Percentiles rank a stretch among this genome's conserved stretches.
These are phyloP conservation scores for Macrophomina pseudophaseolina DNA, from an alignment of 2,329 filamentous ascomycete genomes.

Conservation along the genomic window DNA sequence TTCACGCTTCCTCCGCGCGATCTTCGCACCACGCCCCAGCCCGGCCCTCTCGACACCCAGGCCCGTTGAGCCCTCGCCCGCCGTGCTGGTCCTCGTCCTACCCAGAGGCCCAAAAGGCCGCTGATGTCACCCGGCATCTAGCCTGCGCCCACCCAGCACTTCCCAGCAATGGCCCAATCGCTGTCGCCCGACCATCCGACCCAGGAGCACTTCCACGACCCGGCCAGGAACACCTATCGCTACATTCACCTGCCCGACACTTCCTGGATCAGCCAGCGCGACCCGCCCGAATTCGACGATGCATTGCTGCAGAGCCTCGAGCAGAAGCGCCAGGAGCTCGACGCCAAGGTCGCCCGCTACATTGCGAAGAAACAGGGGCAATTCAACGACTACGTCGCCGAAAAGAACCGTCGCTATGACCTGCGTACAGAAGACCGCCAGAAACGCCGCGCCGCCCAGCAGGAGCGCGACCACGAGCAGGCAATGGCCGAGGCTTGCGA, in stretches of 20 bases:
- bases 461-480: constrained; percentile 11
- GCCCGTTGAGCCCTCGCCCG: not conserved
- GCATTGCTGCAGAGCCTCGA: constrained; percentile 26
- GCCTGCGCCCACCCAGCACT: not conserved
- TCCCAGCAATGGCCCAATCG: constrained; percentile 19
- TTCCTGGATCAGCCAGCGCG: constrained; percentile 19
- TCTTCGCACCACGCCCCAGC: constrained; percentile 21
- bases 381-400: constrained; percentile 26
- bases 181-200: not conserved
- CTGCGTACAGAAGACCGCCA: constrained; percentile 25
- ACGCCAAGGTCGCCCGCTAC: constrained; percentile 27
- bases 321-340: constrained; percentile 26
- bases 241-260: constrained; percentile 24
- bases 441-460: constrained; percentile 15
- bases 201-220: constrained; percentile 25
- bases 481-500: not conserved
- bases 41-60: not conserved
- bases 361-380: constrained; percentile 28
- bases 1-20: constrained; percentile 14
- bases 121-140: constrained; percentile 27
- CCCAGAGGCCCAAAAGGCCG: not conserved
- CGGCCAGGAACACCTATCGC: constrained; percentile 15
- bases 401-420: constrained; percentile 25
- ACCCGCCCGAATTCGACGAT: constrained; percentile 26
- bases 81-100: not conserved